Evolutionary conservation across 192 early-diverging fungal species (phyloP).

Genomic region (Backusella mclennaniae): DNA sequence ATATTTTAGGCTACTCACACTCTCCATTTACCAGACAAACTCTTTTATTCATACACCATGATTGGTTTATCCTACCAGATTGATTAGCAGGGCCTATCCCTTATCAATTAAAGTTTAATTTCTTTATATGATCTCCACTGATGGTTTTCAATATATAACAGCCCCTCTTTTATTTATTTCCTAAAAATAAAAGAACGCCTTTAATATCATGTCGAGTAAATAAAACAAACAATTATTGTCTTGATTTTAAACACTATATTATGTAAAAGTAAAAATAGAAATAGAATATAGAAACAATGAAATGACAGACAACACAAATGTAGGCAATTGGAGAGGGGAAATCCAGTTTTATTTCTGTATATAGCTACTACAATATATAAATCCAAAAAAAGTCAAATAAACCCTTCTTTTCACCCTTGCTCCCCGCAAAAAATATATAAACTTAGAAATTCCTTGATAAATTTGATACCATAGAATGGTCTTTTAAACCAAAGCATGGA

Average conservation of each 20-base stretch:
- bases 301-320: not conserved
- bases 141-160: not conserved
- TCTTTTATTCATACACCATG: not conserved
- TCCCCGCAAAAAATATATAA: not conserved
- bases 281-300: not conserved
- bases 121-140: not conserved
- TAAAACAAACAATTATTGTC: not conserved
- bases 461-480: not conserved
- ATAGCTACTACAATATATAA: not conserved
- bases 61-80: not conserved
- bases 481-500: no score
- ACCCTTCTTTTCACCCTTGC: not conserved
- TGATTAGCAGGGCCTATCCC: not conserved
- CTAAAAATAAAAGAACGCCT: not conserved
- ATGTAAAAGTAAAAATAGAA: not conserved
- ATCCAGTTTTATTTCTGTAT: not conserved
- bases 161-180: not conserved
- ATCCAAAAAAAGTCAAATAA: not conserved
- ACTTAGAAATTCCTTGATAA: not conserved
- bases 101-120: conserved; percentile 1
- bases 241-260: not conserved
- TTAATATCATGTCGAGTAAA: not conserved
- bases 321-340: no score
- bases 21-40: not conserved
- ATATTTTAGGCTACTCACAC: not conserved